Evolutionary conservation across 495 filamentous ascomycete genomes (phyloP).

Genomic region (Penicillium longicatenatum): DNA sequence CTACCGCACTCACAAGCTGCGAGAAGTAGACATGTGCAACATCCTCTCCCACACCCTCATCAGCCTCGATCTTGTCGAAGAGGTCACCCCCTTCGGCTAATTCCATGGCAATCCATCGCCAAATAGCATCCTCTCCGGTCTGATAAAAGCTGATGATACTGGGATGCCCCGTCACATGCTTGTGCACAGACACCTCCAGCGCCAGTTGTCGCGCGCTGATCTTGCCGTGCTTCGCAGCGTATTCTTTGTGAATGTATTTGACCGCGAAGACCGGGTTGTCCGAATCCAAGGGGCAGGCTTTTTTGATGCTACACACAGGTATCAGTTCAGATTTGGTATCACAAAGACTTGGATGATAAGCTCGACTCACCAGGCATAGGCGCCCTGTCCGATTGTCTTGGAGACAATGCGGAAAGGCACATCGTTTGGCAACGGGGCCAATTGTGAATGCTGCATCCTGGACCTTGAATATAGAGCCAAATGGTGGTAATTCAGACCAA

Average conservation of each 20-base stretch:
- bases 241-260: constrained; percentile 97
- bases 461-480: background rate
- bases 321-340: constrained; percentile 10
- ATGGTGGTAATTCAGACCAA: background rate
- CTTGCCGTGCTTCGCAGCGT: constrained; percentile 84
- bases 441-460: constrained; percentile 74
- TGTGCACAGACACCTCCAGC: constrained; percentile 87
- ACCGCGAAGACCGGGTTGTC: constrained; percentile 85
- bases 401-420: constrained; percentile 94
- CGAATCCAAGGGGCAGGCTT: constrained; percentile 73
- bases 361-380: constrained; percentile 86
- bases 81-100: constrained; percentile 93
- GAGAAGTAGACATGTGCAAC: constrained; percentile 96
- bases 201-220: constrained; percentile 84
- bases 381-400: constrained; percentile 92
- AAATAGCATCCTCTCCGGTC: constrained; percentile 81
- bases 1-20: constrained; percentile 85
- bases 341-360: background rate
- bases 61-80: constrained; percentile 99
- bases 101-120: constrained; percentile 99
- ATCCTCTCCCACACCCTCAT: constrained; percentile 87
- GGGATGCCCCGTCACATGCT: constrained; percentile 79
- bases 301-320: constrained; percentile 72
- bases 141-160: constrained; percentile 94
- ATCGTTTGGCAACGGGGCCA: constrained; percentile 80